Base-by-base conservation (phyloP, 83 land plant species). In the Picea mariana region DNA sequence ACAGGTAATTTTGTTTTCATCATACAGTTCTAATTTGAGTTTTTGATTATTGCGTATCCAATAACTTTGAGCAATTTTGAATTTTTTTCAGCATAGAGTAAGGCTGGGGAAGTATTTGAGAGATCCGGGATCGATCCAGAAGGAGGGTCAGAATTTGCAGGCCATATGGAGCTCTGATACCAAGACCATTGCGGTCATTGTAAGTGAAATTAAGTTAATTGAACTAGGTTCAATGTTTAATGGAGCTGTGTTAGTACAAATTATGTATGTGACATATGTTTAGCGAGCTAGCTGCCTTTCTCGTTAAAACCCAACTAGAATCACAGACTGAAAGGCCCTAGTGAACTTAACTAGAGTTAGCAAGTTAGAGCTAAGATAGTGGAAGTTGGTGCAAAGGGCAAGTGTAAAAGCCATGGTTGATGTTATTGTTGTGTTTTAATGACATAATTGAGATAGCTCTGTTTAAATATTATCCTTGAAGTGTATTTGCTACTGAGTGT, bases 151-250 rank as follows among this genome's bases (percentile, higher is more conserved):
- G 79, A 95, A 93, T 84, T 27, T 91, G 80, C 88, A 88, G 77
- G 99, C 99, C 4, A 81, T 88, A 24, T 95, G 97, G 99, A 97
- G 97, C 68, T 90, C 92, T 11, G 96, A 97, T 71, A 66, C 85
- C 64, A 92, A 91, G 75, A 79, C 82, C 52, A 80, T 94, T 40
- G 87, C 93, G 61, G 88, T 96, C 63, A 78, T 96, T 77, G 97
- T 96, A 87, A 89, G 91, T 85, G 9, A 27, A 38, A 38, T 64
- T 47, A 26, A 20, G 31, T 24, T 23, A 61, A 23, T 77, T 67
- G 21, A 21, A 18, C 55, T 34, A 5, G 8, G 24, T 17, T 80
- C 20, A 17, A 59, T 18, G 62, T 38, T 84, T 66, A 40, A 20
- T 12, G 15, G 9, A 23, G 55, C 55, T 31, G 26, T 59, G 9